Evolutionary conservation across 208 protist species (phyloP).

Genomic region (Wallacemonas collosoma): DNA sequence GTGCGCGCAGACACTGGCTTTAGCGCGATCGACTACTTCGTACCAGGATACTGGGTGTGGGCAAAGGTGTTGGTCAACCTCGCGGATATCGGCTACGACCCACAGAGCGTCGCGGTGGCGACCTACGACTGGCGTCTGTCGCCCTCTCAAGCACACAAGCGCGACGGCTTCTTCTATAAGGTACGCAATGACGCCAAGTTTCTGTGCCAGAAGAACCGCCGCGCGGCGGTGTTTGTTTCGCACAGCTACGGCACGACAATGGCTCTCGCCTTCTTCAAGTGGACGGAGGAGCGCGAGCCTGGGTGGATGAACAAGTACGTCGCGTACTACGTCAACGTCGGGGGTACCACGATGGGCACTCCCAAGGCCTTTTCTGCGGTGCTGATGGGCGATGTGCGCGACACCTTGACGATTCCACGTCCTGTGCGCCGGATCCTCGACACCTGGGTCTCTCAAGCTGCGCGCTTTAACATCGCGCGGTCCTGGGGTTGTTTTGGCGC

Average conservation of each 20-base stretch:
- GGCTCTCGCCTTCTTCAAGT: slow-evolving; percentile 86
- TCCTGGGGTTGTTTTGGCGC: slow-evolving; percentile 72
- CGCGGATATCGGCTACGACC: slow-evolving; percentile 93
- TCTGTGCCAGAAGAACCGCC: slow-evolving; percentile 72
- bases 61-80: slow-evolving; percentile 91
- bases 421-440: slow-evolving; percentile 74
- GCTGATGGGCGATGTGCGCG: slow-evolving; percentile 83
- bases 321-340: slow-evolving; percentile 86
- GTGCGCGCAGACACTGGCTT: slow-evolving; percentile 86
- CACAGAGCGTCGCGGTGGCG: slow-evolving; percentile 85
- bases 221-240: slow-evolving; percentile 74
- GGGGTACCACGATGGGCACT: slow-evolving; percentile 73
- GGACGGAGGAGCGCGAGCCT: slow-evolving; percentile 70
- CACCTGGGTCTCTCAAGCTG: slow-evolving; percentile 63
- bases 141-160: slow-evolving; percentile 56
- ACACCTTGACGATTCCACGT: slow-evolving; percentile 76
- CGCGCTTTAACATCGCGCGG: slow-evolving; percentile 65
- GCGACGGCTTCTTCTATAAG: slow-evolving; percentile 87
- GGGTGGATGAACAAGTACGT: slow-evolving; percentile 88
- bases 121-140: slow-evolving; percentile 94
- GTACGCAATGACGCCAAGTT: slow-evolving; percentile 70
- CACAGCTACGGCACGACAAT: slow-evolving; percentile 91
- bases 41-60: slow-evolving; percentile 93
- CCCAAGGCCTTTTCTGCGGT: slow-evolving; percentile 83
- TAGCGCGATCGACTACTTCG: slow-evolving; percentile 86